Base-by-base conservation (phyloP, 345 rosid species). In the Abelmoschus esculentus region DNA sequence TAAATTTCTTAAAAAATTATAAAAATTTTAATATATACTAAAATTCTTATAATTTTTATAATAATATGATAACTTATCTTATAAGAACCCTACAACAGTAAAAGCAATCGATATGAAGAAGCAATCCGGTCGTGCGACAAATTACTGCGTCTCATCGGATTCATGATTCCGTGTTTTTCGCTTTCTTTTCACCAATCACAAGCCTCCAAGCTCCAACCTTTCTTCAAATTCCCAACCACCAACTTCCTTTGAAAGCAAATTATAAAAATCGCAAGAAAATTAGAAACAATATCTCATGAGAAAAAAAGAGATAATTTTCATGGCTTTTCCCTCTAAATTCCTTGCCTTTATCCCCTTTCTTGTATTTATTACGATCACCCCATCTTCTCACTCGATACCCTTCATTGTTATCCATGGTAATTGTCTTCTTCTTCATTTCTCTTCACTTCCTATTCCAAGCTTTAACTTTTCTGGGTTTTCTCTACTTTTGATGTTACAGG, bases 321-420 rank as follows among this genome's bases (percentile, higher is more conserved):
- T 86, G 83, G 86, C 80, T 65, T 44, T 68, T 56, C 69, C 57
- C 77, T 56, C 61, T 4, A 68, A 75, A 36, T 66, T 50, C 56
- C 1, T 44, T 44, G 19, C 18, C 6, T 58, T 66, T 6, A 0
- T 77, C 29, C 55, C 81, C 47, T 14, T 73, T 14, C 18, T 79
- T 29, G 15, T 62, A 50, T 77, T 77, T 15, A 0, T 76, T 15
- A 0, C 63, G 58, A 53, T 67, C 57, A 14, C 80, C 66, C 82
- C 85, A 3, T 72, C 81, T 72, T 79, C 86, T 57, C 64, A 71
- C 67, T 83, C 91, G 14, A 54, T 85, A 63, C 97, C 97, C 44
- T 91, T 91, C 72, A 73, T 91, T 42, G 77, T 91, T 61, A 80
- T 91, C 70, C 97, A 91, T 75, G 96, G 97, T 71, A 82, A 76